Evolutionary conservation across 106 monocot genomes (phyloP).

Genomic region (Gastrodia elata): DNA sequence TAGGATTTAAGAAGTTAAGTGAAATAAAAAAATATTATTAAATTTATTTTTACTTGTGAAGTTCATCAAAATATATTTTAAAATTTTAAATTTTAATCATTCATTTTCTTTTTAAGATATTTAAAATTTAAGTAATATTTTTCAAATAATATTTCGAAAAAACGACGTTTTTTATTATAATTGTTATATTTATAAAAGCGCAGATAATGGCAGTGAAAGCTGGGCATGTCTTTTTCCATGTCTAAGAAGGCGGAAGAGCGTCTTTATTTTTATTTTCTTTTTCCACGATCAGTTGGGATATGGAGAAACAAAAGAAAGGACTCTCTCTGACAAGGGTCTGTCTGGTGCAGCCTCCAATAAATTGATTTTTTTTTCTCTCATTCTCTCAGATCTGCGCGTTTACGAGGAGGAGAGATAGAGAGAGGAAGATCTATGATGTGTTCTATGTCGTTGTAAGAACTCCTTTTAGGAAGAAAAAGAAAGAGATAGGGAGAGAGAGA

Average conservation of each 20-base stretch:
- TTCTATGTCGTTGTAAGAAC: slow-evolving; percentile 16
- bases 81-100: too few relatives aligned
- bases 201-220: slow-evolving; percentile 42
- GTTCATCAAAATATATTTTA: too few relatives aligned
- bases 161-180: too few relatives aligned
- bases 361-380: slow-evolving; percentile 5
- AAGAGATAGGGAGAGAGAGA: slow-evolving; percentile 15
- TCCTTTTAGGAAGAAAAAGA: slow-evolving; percentile 10
- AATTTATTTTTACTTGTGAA: too few relatives aligned
- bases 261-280: slow-evolving; percentile 14
- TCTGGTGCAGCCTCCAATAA: slow-evolving; percentile 17
- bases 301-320: slow-evolving; percentile 15
- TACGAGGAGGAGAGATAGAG: background rate
- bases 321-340: slow-evolving; percentile 18
- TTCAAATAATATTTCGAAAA: too few relatives aligned
- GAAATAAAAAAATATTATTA: too few relatives aligned
- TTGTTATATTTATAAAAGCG: too few relatives aligned
- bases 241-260: slow-evolving; percentile 1
- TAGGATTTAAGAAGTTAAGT: too few relatives aligned
- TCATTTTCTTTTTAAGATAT: too few relatives aligned
- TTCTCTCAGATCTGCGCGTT: background rate
- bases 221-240: slow-evolving; percentile 23
- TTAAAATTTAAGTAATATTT: too few relatives aligned
- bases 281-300: slow-evolving; percentile 28
- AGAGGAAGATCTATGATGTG: slow-evolving; percentile 12